Percentiles rank a stretch among this genome's conserved stretches.
These are phyloP conservation scores for Secale cereale DNA, from an alignment of 176 grass and related monocot genomes.

Conservation along the genomic window DNA sequence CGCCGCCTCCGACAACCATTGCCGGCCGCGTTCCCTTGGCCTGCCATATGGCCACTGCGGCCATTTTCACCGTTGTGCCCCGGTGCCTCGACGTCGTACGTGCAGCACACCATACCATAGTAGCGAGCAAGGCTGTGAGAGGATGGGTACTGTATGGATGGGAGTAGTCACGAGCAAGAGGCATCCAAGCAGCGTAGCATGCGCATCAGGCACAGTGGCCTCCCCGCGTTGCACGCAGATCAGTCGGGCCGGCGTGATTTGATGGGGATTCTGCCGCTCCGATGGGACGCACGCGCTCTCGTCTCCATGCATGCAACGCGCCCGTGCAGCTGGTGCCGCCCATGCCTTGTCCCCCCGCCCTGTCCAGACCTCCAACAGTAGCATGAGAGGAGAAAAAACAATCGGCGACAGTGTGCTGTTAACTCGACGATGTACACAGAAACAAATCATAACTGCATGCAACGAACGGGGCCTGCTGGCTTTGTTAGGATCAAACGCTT, in stretches of 20 bases:
- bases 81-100: neutral
- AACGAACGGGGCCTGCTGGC: neutral
- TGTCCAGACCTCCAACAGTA: neutral
- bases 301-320: neutral
- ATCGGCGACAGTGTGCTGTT: neutral
- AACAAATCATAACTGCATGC: neutral
- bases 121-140: neutral
- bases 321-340: neutral
- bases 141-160: neutral
- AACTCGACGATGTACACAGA: neutral
- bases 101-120: neutral
- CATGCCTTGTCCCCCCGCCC: slow-evolving; percentile 7
- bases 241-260: slow-evolving; percentile 35
- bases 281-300: slow-evolving; percentile 37
- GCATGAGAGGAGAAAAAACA: neutral
- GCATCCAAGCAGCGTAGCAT: slow-evolving; percentile 27
- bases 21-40: neutral
- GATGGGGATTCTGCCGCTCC: slow-evolving; percentile 30
- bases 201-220: slow-evolving; percentile 18
- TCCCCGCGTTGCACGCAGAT: slow-evolving; percentile 29
- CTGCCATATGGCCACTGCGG: neutral
- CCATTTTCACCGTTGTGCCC: neutral
- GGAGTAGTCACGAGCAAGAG: slow-evolving; percentile 25
- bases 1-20: neutral
- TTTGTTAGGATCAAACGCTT: neutral